phyloP scores from a whole-genome alignment of 768 basidiomycete species.

The Tubosaeta sp. region DNA sequence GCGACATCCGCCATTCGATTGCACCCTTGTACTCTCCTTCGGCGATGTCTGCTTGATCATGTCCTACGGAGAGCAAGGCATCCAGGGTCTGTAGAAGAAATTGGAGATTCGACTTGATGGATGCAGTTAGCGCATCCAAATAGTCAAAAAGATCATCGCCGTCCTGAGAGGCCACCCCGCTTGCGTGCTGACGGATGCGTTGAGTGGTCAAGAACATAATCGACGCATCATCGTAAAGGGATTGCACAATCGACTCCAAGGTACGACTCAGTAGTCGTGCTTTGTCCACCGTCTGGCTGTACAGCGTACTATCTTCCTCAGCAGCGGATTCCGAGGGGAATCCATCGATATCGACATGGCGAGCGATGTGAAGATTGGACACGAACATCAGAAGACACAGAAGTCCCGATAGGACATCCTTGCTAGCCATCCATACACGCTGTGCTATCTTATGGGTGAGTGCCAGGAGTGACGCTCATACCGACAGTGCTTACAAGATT shows the following conservation, averaged over 20 bases:
- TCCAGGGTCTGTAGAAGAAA: constrained; percentile 59
- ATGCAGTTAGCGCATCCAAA: constrained; percentile 46
- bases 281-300: constrained; percentile 61
- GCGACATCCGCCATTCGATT: constrained; percentile 75
- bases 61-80: constrained; percentile 55
- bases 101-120: constrained; percentile 53
- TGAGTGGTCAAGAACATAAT: constrained; percentile 59
- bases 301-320: constrained; percentile 45
- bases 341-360: constrained; percentile 80
- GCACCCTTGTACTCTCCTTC: constrained; percentile 70
- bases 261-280: constrained; percentile 66
- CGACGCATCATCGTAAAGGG: constrained; percentile 68
- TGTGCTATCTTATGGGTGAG: constrained; percentile 20
- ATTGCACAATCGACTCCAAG: constrained; percentile 66
- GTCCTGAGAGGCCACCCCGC: constrained; percentile 8
- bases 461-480: neutral
- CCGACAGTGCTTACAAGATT: constrained; percentile 22
- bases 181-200: constrained; percentile 18
- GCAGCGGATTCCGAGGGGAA: constrained; percentile 46
- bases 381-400: constrained; percentile 55
- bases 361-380: constrained; percentile 72
- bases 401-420: constrained; percentile 51
- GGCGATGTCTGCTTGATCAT: constrained; percentile 66
- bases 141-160: constrained; percentile 34
- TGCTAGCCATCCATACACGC: constrained; percentile 36